Conservation (phyloP, 148 eudicot species). For the Selenicereus undatus region DNA sequence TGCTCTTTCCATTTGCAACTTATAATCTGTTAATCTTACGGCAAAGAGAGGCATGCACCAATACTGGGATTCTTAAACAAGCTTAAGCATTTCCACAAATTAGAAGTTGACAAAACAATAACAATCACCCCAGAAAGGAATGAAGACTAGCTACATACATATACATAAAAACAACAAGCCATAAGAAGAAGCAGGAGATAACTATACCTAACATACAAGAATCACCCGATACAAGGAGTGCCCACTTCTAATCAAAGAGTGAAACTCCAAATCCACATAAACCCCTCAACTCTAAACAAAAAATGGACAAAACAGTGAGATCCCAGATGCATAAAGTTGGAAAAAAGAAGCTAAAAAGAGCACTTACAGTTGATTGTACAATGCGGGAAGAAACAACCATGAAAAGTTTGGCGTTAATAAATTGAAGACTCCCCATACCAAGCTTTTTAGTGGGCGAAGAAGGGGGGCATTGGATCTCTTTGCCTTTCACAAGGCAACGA, state of each 20-base stretch:
- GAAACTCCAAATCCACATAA: conserved; percentile 8
- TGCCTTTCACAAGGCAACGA: conserved; percentile 13
- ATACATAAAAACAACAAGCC: too few relatives aligned
- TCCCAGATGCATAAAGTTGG: conserved; percentile 9
- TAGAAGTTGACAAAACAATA: conserved; percentile 15
- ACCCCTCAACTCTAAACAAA: not conserved
- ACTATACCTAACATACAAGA: not conserved
- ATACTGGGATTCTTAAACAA: conserved; percentile 17
- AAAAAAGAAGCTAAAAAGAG: not conserved
- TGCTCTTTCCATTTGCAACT: not conserved
- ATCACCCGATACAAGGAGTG: not conserved
- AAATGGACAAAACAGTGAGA: not conserved
- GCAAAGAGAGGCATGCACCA: conserved; percentile 13
- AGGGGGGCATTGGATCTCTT: not conserved
- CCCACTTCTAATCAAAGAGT: not conserved
- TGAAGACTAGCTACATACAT: not conserved
- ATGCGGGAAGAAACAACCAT: conserved; percentile 17
- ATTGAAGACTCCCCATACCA: not conserved
- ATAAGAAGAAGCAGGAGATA: too few relatives aligned
- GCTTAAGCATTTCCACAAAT: conserved; percentile 4
- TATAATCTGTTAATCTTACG: not conserved
- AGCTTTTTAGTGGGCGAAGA: not conserved
- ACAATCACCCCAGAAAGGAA: conserved; percentile 11
- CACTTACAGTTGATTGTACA: conserved; percentile 28
- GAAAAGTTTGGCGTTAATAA: not conserved